Base-by-base conservation (phyloP, 208 protist genomes). In the Leishmania tarentolae region DNA sequence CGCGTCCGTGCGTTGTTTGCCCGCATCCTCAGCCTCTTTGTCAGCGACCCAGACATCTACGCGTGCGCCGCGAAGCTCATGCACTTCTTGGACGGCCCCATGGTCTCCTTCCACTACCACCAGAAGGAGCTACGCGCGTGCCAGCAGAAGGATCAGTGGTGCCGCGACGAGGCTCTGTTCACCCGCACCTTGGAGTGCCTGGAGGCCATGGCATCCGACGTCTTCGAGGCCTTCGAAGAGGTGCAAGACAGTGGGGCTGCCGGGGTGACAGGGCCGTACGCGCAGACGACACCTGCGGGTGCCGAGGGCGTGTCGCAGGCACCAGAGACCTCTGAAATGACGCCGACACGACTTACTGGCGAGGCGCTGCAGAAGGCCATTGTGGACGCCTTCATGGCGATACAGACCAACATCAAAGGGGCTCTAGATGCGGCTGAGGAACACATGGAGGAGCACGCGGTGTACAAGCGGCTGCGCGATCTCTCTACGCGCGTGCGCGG, bases 101-200 rank as follows among this genome's bases (percentile, higher is more conserved):
- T 96, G 78, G 79, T 4, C 76, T 75, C 80, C 40, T 95, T 91
- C 79, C 82, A 86, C 70, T 94, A 94, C 83, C 91, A 88, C 40
- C 47, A 89, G 71, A 96, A 97, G 86, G 91, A 96, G 85, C 79
- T 97, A 53, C 90, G 94, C 3, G 92, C 87, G 73, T 96, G 92
- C 69, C 86, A 92, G 72, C 94, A 96, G 75, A 95, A 94, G 83
- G 89, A 95, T 57, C 94, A 97, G 83, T 97, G 94, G 93, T 81
- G 90, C 71, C 89, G 93, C 21, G 78, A 91, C 28, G 83, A 85
- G 35, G 63, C 69, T 0, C 84, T 88, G 19, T 96, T 96, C 79
- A 59, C 56, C 28, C 89, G 92, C 44, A 94, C 90, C 2, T 88
- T 95, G 75, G 90, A 89, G 78, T 88, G 86, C 65, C 85, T 97